Conservation (phyloP, 805 yeast genomes). For the Teunomyces kruisii region DNA sequence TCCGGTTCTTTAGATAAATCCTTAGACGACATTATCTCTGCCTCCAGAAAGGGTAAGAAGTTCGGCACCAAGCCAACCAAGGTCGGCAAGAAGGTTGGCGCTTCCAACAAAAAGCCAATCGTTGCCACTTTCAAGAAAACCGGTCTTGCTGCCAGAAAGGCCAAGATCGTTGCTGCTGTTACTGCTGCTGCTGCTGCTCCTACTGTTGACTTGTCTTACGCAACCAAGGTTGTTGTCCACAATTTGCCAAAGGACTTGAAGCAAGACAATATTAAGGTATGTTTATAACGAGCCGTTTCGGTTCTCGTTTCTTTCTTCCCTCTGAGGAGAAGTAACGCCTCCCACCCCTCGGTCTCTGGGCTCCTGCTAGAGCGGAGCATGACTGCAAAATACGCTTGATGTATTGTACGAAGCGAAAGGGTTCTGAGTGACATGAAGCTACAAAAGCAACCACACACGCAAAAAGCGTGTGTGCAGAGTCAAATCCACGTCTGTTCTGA, state of each 20-base stretch:
- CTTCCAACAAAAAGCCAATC: conserved; percentile 22
- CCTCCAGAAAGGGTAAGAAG: conserved; percentile 35
- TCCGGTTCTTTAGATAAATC: conserved; percentile 82
- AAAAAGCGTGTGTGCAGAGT: too few species aligned
- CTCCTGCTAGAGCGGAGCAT: background rate
- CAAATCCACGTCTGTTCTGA: too few species aligned
- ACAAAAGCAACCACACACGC: too few species aligned
- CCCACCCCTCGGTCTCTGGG: background rate
- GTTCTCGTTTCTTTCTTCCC: background rate
- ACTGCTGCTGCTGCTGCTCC: conserved; percentile 17
- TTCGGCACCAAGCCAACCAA: conserved; percentile 26
- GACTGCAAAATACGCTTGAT: background rate
- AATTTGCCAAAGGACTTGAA: conserved; percentile 83
- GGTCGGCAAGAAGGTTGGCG: conserved; percentile 37
- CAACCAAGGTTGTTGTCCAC: conserved; percentile 82
- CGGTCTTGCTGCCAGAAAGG: conserved; percentile 23
- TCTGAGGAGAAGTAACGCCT: background rate
- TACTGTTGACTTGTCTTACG: conserved; percentile 49
- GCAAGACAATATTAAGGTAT: conserved; percentile 82
- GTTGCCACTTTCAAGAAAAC: conserved; percentile 28
- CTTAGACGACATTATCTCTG: conserved; percentile 88
- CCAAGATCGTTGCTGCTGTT: conserved; percentile 17
- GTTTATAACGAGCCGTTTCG: conserved; percentile 33
- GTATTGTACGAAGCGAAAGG: background rate
- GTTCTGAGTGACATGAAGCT: background rate